phyloP scores from a whole-genome alignment of 2,329 filamentous ascomycete genomes.

The Fusarium agapanthi region DNA sequence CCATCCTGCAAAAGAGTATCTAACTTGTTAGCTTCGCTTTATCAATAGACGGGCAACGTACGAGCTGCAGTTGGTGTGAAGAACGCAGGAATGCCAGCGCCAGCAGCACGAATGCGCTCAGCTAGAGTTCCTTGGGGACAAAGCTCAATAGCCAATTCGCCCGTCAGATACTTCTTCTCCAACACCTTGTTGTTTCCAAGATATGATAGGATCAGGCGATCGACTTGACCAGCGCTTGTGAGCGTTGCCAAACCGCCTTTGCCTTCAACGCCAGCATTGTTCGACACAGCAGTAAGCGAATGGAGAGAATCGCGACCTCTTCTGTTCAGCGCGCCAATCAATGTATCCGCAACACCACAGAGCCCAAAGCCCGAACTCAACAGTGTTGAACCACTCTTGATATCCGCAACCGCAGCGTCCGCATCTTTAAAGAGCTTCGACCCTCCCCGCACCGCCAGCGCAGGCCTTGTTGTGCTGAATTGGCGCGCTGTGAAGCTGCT shows the following conservation, averaged over 20 bases:
- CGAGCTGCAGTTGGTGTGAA: slow-evolving; percentile 79
- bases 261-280: slow-evolving; percentile 78
- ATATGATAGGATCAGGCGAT: slow-evolving; percentile 77
- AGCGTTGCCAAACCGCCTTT: slow-evolving; percentile 74
- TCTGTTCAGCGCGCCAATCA: slow-evolving; percentile 73
- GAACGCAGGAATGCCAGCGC: slow-evolving; percentile 81
- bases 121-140: slow-evolving; percentile 80
- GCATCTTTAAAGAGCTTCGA: slow-evolving; percentile 65
- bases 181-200: slow-evolving; percentile 81
- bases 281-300: slow-evolving; percentile 78
- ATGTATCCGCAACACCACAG: slow-evolving; percentile 79
- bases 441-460: slow-evolving; percentile 8
- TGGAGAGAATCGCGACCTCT: slow-evolving; percentile 69
- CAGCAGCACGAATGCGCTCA: slow-evolving; percentile 76
- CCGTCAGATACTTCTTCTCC: slow-evolving; percentile 77
- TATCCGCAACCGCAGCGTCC: slow-evolving; percentile 74
- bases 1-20: slow-evolving; percentile 74
- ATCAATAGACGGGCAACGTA: slow-evolving; percentile 47
- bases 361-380: slow-evolving; percentile 85
- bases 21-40: slow-evolving; percentile 28
- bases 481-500: slow-evolving; percentile 34
- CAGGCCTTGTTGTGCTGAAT: slow-evolving; percentile 32
- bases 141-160: slow-evolving; percentile 78
- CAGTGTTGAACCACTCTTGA: slow-evolving; percentile 74
- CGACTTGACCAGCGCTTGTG: slow-evolving; percentile 73